Conservation (phyloP, 768 basidiomycete species). For the Mycena maculata region DNA sequence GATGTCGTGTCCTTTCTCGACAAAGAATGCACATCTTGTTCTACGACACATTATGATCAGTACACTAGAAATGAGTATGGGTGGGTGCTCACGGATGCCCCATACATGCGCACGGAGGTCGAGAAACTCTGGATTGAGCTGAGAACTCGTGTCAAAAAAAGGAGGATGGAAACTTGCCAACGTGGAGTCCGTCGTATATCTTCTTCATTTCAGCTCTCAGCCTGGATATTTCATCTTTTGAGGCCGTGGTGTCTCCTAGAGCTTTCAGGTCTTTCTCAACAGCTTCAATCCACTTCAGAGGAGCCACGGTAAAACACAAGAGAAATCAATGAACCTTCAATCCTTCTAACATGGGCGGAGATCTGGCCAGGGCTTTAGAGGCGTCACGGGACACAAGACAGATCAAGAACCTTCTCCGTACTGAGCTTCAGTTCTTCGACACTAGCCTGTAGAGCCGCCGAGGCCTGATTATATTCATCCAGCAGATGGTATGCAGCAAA, state of each 20-base stretch:
- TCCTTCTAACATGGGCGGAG: no score
- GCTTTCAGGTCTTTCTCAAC: slow-evolving; percentile 92
- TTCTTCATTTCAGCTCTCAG: slow-evolving; percentile 88
- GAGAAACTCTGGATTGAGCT: slow-evolving; percentile 69
- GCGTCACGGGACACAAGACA: not conserved
- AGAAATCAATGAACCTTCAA: slow-evolving; percentile 52
- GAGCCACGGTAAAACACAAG: not conserved
- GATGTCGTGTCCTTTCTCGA: slow-evolving; percentile 74
- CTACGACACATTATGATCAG: slow-evolving; percentile 50
- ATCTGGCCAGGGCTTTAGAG: no score
- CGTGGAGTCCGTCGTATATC: slow-evolving; percentile 83
- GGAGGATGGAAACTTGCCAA: slow-evolving; percentile 61
- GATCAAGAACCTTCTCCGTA: slow-evolving; percentile 73
- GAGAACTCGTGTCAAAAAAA: not conserved
- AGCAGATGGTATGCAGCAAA: slow-evolving; percentile 88
- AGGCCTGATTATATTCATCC: slow-evolving; percentile 91
- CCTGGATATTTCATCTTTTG: slow-evolving; percentile 84
- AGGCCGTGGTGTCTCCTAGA: slow-evolving; percentile 69
- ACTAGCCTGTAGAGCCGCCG: slow-evolving; percentile 87
- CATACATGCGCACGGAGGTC: slow-evolving; percentile 85
- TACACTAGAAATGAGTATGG: not conserved
- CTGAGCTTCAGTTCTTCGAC: slow-evolving; percentile 88
- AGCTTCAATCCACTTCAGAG: slow-evolving; percentile 70
- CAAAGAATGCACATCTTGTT: slow-evolving; percentile 83
- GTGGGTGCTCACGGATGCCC: slow-evolving; percentile 80